Base-by-base conservation (phyloP, 352 stramenopile species). In the Globisporangium ultimum region DNA sequence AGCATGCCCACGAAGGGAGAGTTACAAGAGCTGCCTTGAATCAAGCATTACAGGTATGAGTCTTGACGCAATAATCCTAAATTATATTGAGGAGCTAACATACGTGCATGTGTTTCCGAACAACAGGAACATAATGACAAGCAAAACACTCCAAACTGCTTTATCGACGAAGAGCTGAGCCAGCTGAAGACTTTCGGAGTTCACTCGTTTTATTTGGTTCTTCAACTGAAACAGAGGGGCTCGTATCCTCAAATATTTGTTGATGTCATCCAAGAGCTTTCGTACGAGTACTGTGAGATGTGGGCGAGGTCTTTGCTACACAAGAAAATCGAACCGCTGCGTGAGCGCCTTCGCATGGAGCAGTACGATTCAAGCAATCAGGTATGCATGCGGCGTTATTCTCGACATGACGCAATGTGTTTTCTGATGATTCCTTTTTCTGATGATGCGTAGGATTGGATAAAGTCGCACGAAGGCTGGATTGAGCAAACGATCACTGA, bases 351-450 rank as follows among this genome's bases (percentile, higher is more conserved):
- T 21, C 66, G 76, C 21, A 76, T 81, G 13, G 82, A 94, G 57
- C 75, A 84, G 52, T 94, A 91, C 58, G 62, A 75, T 53, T 69
- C 73, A 7, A 88, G 78, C 11, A 94, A 94, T 28, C 78, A 94
- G 80, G 84, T 93, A 70, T 13, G 53, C 20, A 24, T 18, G 5
- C 11, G 2, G n/a, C 38, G 36, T 28, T 8, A 32, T 54, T 41
- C 28, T 22, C 18, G 13, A 4, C 28, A 50, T 41, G 41, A 7
- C 13, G 54, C 56, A 22, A 21, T 20, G 12, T 52, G 12, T 61
- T 18, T 45, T n/a, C 40, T 45, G 40, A 45, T 10, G 28, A 18
- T n/a, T 45, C 3, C 7, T n/a, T 45, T 55, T 9, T 53, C 15
- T 58, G 18, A 21, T 57, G 41, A 20, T 42, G 17, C 10, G 46